Base-by-base conservation (phyloP, 2,329 filamentous ascomycete species). In the Phoma sp. region DNA sequence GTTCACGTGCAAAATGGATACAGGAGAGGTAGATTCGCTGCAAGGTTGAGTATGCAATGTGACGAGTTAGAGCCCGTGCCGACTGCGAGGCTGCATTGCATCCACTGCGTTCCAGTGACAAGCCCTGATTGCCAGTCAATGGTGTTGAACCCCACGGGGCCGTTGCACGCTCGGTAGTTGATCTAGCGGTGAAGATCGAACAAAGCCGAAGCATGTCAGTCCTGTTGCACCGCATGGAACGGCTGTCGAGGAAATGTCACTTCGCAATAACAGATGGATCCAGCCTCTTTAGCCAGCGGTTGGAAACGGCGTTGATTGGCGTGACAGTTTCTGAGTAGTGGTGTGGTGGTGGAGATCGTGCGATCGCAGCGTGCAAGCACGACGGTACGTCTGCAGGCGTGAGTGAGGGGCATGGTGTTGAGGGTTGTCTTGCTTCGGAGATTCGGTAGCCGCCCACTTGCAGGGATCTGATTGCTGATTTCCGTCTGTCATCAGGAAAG, bases 321-420 rank as follows among this genome's bases (percentile, higher is more conserved):
- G n/a, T 21, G 32, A 44, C 29, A 21, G 37, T 22, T 25, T 21
- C 12, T 47, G 43, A n/a, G 21, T 36, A 32, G 22, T 43, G 43
- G 48, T 48, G 54, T 52, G 48, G 39, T 43, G 15, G 5, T 25
- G n/a, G 37, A 24, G 54, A 52, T 51, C 22, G 54, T 47, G 48
- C 38, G 48, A 52, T 57, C 45, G 41, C 33, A 36, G 39, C n/a
- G 40, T 10, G 19, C 27, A 33, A 41, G 12, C 29, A 29, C 25
- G 7, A 9, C 13, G 10, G 35, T 36, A 36, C 44, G 29, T 41
- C 24, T 56, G 43, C 31, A 39, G 47, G 24, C 29, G 43, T 32
- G 43, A 25, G 24, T 32, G 51, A 55, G 56, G 51, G 59, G 52
- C 58, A 55, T 72, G 69, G 69, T 71, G 69, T 71, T 71, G 69